Base-by-base conservation (phyloP, 2,329 filamentous ascomycete genomes). In the Curvularia sp. region DNA sequence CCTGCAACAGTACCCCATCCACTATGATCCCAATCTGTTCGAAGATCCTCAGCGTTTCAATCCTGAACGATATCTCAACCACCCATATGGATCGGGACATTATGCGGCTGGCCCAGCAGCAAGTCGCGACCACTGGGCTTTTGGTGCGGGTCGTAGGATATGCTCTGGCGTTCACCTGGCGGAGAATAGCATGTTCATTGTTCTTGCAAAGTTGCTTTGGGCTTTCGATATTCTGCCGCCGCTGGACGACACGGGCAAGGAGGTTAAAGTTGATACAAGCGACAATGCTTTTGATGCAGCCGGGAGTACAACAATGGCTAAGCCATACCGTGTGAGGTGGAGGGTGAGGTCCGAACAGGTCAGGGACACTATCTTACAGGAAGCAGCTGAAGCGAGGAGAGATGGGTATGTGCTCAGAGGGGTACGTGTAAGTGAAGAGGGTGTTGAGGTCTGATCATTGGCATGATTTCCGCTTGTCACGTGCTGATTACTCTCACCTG, bases 191-290 rank as follows among this genome's bases (percentile, higher is more conserved):
- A 63, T 82, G 35, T 82, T 75, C 57, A 64, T 82, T 42, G 77
- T 69, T 31, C 66, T 82, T 9, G 81, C 77, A 0, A 82, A 82
- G 43, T 68, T 78, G 0, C 64, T 87, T 1, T 79, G 85, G 1
- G 80, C 78, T 0, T 85, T 86, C 53, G 72, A 78, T 9, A 74
- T 85, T 5, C 52, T 62, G 18, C 80, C 81, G 53, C 67, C 69
- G 0, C 20, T 78, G 18, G 74, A 75, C 33, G 52, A 58, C 15
- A 62, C 75, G 1, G 82, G 78, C 0, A 71, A 58, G 9, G 76
- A 78, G 43, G 62, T 78, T 0, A 74, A 72, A 9, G 62, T 78
- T 12, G 75, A 77, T 63, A 52, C 72, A 6, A 68, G 69, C 33
- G 76, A 78, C 55, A 65, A 70, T 24, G 75, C 75, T 4, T 78